Evolutionary conservation across 306 rosid genomes (phyloP).

Genomic region (Inga laurina): DNA sequence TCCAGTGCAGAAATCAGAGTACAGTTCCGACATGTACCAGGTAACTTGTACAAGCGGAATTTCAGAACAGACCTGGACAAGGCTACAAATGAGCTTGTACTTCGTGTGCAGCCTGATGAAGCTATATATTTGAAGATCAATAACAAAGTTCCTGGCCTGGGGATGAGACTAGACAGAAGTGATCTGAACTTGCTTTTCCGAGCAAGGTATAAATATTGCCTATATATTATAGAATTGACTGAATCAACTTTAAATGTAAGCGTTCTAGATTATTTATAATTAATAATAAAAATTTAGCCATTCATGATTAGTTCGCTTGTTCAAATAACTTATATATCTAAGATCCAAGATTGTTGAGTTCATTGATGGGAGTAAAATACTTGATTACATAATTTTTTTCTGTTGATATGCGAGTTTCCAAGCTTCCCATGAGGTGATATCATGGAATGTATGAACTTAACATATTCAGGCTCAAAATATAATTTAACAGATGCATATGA

Average conservation of each 20-base stretch:
- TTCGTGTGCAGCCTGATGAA: constrained; percentile 97
- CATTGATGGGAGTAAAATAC: not conserved
- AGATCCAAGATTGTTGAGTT: not conserved
- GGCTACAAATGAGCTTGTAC: constrained; percentile 94
- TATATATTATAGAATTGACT: constrained; percentile 5
- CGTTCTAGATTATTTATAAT: constrained; percentile 1
- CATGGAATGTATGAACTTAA: not conserved
- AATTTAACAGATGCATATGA: not conserved
- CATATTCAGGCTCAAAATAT: not conserved
- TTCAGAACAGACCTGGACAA: constrained; percentile 91
- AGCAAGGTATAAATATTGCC: constrained; percentile 58
- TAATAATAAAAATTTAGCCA: not conserved
- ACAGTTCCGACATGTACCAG: constrained; percentile 95
- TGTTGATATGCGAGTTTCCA: not conserved
- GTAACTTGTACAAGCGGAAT: constrained; percentile 85
- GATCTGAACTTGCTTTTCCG: constrained; percentile 86
- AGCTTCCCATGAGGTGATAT: not conserved
- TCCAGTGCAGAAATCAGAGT: constrained; percentile 98
- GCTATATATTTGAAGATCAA: constrained; percentile 96
- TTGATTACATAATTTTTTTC: not conserved
- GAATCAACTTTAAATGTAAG: constrained; percentile 15
- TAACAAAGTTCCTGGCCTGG: constrained; percentile 96
- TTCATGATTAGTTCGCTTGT: not conserved
- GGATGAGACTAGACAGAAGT: constrained; percentile 94
- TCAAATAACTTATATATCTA: constrained; percentile 1